These are phyloP conservation scores for Syzygium aqueum DNA, from an alignment of 345 rosid genomes.

Conservation along the genomic window DNA sequence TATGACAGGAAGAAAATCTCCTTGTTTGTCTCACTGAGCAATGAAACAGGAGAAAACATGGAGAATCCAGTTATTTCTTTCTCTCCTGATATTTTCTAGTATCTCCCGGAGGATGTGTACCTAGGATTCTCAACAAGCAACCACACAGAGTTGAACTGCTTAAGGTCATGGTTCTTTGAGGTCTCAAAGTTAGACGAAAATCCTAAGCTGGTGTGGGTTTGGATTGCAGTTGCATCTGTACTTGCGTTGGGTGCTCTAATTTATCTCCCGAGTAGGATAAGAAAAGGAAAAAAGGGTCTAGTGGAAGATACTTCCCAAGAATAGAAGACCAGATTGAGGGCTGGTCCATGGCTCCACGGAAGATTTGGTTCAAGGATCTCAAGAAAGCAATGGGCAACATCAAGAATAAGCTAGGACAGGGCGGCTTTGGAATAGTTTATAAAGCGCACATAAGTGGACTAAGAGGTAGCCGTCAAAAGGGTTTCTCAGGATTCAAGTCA, in stretches of 20 bases:
- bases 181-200: conserved; percentile 16
- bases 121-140: conserved; percentile 55
- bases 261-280: too few species aligned
- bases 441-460: conserved; percentile 38
- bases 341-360: conserved; percentile 37
- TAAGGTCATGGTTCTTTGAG: conserved; percentile 42
- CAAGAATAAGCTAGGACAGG: conserved; percentile 57
- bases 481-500: conserved; percentile 52
- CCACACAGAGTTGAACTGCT: conserved; percentile 34
- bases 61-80: conserved; percentile 19
- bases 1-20: conserved; percentile 41
- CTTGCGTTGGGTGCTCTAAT: background rate
- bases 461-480: conserved; percentile 64
- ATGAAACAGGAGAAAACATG: background rate
- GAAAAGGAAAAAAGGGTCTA: too few species aligned
- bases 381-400: conserved; percentile 47
- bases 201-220: conserved; percentile 12
- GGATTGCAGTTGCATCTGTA: conserved; percentile 13
- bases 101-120: conserved; percentile 41
- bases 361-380: conserved; percentile 40
- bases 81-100: conserved; percentile 30
- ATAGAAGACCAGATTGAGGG: conserved; percentile 15
- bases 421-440: conserved; percentile 73
- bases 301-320: too few species aligned
- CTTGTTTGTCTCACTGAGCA: conserved; percentile 24